Evolutionary conservation across 345 rosid species (phyloP).

Genomic region (Citrus hindsii): DNA sequence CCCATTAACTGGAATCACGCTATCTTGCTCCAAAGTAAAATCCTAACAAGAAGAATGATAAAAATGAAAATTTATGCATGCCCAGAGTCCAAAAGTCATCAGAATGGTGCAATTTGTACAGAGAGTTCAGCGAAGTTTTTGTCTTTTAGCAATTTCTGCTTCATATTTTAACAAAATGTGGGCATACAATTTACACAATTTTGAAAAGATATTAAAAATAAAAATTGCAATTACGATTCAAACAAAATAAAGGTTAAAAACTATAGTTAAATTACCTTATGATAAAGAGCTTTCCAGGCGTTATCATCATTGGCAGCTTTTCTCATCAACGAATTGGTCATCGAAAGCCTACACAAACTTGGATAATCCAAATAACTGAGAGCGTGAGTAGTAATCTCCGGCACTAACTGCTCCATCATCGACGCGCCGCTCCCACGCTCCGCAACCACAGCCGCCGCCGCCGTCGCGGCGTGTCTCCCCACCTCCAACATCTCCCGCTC

Average conservation of each 20-base stretch:
- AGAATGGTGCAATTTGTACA: too few species aligned
- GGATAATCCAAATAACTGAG: constrained; percentile 97
- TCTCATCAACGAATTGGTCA: constrained; percentile 98
- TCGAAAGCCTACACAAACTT: constrained; percentile 87
- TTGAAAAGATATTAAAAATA: not conserved
- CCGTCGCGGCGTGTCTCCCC: constrained; percentile 28
- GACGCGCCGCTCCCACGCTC: constrained; percentile 80
- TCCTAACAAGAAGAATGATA: constrained; percentile 41
- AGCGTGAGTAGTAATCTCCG: constrained; percentile 97
- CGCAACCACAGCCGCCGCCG: constrained; percentile 14
- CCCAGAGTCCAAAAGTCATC: not conserved
- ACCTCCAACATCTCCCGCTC: constrained; percentile 19
- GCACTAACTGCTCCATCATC: constrained; percentile 99
- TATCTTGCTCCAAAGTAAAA: constrained; percentile 89
- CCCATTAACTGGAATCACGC: constrained; percentile 73
- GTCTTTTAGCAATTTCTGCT: not conserved
- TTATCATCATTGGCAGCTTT: constrained; percentile 98
- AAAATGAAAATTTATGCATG: too few species aligned
- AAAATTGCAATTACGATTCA: not conserved
- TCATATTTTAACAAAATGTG: not conserved
- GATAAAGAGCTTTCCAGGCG: constrained; percentile 98
- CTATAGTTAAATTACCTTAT: constrained; percentile 52
- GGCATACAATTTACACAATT: not conserved
- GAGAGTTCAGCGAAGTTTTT: not conserved
- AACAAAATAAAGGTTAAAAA: not conserved